These are phyloP conservation scores for Oryza officinalis DNA, from an alignment of 176 grass and related monocot genomes.

Conservation along the genomic window DNA sequence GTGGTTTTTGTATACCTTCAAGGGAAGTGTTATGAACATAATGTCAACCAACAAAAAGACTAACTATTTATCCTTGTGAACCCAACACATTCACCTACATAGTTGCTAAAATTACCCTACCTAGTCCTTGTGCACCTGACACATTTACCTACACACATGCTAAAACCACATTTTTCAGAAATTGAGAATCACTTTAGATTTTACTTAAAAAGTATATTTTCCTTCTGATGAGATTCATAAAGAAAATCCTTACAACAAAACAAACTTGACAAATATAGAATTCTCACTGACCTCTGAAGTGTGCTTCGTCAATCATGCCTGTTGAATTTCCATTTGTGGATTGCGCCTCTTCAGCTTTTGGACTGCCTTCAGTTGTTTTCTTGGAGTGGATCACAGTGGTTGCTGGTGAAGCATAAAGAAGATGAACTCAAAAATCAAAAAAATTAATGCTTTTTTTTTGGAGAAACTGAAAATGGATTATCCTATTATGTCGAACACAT, in stretches of 20 bases:
- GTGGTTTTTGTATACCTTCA: conserved; percentile 22
- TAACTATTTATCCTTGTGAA: background rate
- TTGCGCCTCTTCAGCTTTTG: conserved; percentile 18
- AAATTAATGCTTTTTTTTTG: background rate
- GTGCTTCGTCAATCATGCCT: background rate
- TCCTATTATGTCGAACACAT: background rate
- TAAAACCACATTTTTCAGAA: too few relatives aligned
- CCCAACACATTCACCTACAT: background rate
- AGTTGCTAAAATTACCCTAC: too few relatives aligned
- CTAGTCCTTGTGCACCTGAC: too few relatives aligned
- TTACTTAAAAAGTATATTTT: too few relatives aligned
- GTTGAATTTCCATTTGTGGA: background rate
- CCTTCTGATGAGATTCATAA: too few relatives aligned
- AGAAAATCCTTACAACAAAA: too few relatives aligned
- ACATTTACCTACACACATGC: background rate
- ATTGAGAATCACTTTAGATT: too few relatives aligned
- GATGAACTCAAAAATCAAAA: conserved; percentile 8
- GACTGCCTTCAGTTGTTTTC: conserved; percentile 3
- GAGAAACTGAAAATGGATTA: background rate
- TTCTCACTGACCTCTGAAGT: conserved; percentile 22
- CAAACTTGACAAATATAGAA: background rate
- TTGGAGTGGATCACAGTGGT: conserved; percentile 5
- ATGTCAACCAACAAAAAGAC: conserved; percentile 9
- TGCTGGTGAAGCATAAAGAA: background rate
- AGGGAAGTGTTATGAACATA: background rate